Evolutionary conservation across 2,329 filamentous ascomycete species (phyloP).

Genomic region (Ophiocordyceps australis): DNA sequence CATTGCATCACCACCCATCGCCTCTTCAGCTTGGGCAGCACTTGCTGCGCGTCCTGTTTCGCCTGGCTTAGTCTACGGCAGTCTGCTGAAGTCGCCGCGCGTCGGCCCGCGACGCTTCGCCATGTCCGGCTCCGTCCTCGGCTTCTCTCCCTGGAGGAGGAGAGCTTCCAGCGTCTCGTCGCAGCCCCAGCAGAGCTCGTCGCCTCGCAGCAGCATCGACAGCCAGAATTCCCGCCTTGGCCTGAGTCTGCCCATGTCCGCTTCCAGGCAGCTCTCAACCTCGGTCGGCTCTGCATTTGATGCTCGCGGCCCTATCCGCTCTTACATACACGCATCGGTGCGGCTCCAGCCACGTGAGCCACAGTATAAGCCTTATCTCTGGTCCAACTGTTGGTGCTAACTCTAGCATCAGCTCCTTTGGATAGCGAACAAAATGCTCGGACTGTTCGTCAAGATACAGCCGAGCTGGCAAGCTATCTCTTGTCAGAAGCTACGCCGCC

Average conservation of each 20-base stretch:
- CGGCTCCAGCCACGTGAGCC: constrained; percentile 38
- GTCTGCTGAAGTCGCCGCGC: too few species aligned
- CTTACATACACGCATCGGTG: constrained; percentile 50
- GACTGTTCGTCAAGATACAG: constrained; percentile 70
- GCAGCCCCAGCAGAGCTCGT: constrained; percentile 10
- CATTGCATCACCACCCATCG: too few species aligned
- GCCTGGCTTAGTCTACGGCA: too few species aligned
- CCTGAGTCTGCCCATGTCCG: constrained; percentile 5
- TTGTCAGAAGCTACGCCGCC: constrained; percentile 42
- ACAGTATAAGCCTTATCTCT: too few species aligned
- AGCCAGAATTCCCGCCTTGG: constrained; percentile 5
- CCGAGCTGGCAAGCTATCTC: constrained; percentile 69
- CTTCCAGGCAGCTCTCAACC: constrained; percentile 16
- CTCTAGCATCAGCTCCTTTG: constrained; percentile 31
- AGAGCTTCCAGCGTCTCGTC: constrained; percentile 19
- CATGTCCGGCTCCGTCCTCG: constrained; percentile 28
- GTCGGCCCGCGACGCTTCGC: constrained; percentile 1
- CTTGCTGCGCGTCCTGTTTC: too few species aligned
- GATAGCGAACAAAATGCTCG: constrained; percentile 60
- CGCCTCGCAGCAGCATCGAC: constrained; percentile 9
- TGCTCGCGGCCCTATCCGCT: constrained; percentile 49
- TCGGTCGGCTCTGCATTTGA: constrained; percentile 15
- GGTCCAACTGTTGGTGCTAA: too few species aligned
- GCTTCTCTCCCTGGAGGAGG: constrained; percentile 30
- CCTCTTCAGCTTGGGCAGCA: too few species aligned